Base-by-base conservation (phyloP, 2,329 filamentous ascomycete genomes). In the Botrytis hyacinthi region DNA sequence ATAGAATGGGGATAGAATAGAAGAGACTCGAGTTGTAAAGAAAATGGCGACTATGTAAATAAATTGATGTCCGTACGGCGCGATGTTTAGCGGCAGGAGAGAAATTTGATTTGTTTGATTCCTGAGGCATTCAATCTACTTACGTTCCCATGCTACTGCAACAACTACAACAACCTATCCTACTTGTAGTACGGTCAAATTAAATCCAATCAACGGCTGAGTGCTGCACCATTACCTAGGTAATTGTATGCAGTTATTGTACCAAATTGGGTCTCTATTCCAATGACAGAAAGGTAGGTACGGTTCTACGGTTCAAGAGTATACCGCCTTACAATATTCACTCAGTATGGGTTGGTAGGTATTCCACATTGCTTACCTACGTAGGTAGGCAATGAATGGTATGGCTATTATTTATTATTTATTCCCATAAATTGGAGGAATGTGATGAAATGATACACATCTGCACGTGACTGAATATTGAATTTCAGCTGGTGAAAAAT, bases 1-100 rank as follows among this genome's bases (percentile, higher is more conserved):
- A n/a, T 54, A 16, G 65, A 42, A 57, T 22, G 35, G 18, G 62
- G 32, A 48, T 29, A 29, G 48, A 68, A 57, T 37, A 68, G 65
- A 68, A 68, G 65, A 57, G 48, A 68, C 65, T 57, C 48, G 65
- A 57, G 46, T 22, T 68, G 35, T 29, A 42, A 42, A 68, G 65
- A 57, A 29, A 42, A 26, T 68, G 66, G 35, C 26, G 48, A 57
- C 18, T n/a, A 65, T 46, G 35, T 68, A 57, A 68, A 68, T 57
- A 68, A 57, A 68, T 68, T 40, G 37, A 29, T 29, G 61, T 54
- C 42, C 6, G 46, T 57, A 68, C 65, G n/a, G 65, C 48, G 46
- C 48, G 66, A 68, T 29, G 35, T 37, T 61, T n/a, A 61, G 59
- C 29, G 42, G 40, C 42, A 42, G n/a, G 42, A 65, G 40, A 63